Evolutionary conservation across 192 early-diverging fungal species (phyloP), one percentile per base, ranked within the genome.

Genomic region (Haplosporangium gracile): DNA sequence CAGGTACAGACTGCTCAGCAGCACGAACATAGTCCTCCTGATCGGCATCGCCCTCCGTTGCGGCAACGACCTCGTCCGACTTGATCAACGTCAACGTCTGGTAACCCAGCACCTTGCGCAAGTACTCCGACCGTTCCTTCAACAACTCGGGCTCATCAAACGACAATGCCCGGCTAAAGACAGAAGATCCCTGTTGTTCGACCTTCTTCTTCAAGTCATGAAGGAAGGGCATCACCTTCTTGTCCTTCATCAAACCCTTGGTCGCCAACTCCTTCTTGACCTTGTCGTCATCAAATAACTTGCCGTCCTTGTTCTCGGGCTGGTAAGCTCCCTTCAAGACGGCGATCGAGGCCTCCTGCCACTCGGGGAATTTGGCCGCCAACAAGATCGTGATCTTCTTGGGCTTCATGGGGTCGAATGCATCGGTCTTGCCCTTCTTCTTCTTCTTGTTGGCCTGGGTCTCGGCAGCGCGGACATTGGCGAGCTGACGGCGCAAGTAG

Each of bases 191-290:
- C 5, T 88, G 75, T 32, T 82, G 88, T 45, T 91, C 92, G 20
- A 98, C 94, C 60, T 90, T 91, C 88, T 97, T 97, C 94, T 97
- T 96, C 85, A 97, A 92, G 43, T 95, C 93, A 70, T 97, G 93
- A 69, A 97, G 92, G 90, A 99, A 99, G 24, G 97, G 96, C 97
- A 99, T 99, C n/a, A 92, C 95, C 88, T 95, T 94, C 91, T 98
- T 99, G 91, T 99, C 95, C 91, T 97, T 98, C 83, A 95, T 90
- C 87, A 99, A 79, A 49, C 96, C 97, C 74, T 85, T 90, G 40
- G 88, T 80, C 71, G 87, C 91, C 81, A 99, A 90, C 29, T 91
- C 77, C 10, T 89, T 93, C 68, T 95, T 90, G 68, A 95, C 88
- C 83, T 95, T 94, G 81, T 93, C 94, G 74, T 96, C 95, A 77